Evolutionary conservation across 306 rosid genomes (phyloP).

Genomic region (Quercus suber): DNA sequence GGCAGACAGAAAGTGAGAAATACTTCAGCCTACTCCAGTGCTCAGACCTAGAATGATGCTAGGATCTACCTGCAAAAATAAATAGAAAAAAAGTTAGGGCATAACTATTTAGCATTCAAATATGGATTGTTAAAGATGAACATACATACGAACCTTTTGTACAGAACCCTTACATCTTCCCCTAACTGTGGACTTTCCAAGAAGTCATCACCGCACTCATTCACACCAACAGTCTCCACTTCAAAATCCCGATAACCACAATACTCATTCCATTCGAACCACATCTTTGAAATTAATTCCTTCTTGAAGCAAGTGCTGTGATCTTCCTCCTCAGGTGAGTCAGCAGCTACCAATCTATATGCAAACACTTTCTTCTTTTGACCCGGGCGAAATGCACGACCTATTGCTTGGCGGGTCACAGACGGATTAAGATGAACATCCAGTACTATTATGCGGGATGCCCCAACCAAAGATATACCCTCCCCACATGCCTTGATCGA

Average conservation of each 20-base stretch:
- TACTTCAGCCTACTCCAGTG: not conserved
- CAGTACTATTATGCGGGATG: conserved; percentile 74
- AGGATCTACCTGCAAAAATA: conserved; percentile 50
- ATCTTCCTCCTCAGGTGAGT: conserved; percentile 82
- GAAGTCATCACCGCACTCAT: conserved; percentile 67
- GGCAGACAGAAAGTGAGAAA: not conserved
- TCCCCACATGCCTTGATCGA: conserved; percentile 99
- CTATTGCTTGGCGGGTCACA: conserved; percentile 92
- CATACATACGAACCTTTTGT: conserved; percentile 58
- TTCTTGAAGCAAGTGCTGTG: conserved; percentile 71
- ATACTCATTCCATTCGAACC: conserved; percentile 94
- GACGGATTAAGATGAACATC: conserved; percentile 94
- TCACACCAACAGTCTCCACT: conserved; percentile 47
- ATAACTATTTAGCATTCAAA: not conserved
- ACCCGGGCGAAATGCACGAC: conserved; percentile 95
- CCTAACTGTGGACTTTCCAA: conserved; percentile 51
- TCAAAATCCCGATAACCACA: conserved; percentile 60
- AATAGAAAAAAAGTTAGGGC: conserved; percentile 19
- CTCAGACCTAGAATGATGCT: conserved; percentile 3
- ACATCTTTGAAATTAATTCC: conserved; percentile 79
- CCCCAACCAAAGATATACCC: conserved; percentile 95
- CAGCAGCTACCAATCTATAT: conserved; percentile 75
- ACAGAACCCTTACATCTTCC: conserved; percentile 63
- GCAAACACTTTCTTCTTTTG: conserved; percentile 71
- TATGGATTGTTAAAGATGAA: not conserved